Percentiles rank a stretch among this genome's conserved stretches.
These are phyloP conservation scores for Entomortierella chlamydospora DNA, from an alignment of 192 early-diverging fungal species.

Conservation along the genomic window DNA sequence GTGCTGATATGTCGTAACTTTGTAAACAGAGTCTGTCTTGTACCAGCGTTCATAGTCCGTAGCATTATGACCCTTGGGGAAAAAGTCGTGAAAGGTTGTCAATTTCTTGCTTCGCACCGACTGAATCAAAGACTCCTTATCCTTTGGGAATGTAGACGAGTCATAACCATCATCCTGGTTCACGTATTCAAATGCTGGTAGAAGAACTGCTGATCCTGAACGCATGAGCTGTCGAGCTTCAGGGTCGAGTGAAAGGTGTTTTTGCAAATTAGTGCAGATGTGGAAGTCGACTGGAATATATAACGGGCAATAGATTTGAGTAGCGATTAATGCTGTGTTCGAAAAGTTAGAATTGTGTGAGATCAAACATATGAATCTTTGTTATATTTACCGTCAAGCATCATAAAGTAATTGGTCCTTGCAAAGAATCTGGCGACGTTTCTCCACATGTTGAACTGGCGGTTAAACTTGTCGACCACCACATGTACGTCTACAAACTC, in stretches of 20 bases:
- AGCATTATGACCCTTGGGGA: slow-evolving; percentile 63
- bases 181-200: slow-evolving; percentile 69
- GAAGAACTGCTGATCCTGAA: slow-evolving; percentile 57
- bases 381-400: slow-evolving; percentile 61
- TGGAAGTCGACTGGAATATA: slow-evolving; percentile 60
- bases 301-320: not conserved
- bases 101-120: slow-evolving; percentile 56
- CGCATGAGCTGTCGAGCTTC: slow-evolving; percentile 52
- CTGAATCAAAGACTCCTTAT: slow-evolving; percentile 55
- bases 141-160: slow-evolving; percentile 61
- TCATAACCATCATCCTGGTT: slow-evolving; percentile 61
- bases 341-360: too few species aligned
- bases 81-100: slow-evolving; percentile 63
- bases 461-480: slow-evolving; percentile 67
- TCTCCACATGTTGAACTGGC: slow-evolving; percentile 75
- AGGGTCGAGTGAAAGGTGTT: slow-evolving; percentile 47
- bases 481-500: slow-evolving; percentile 68
- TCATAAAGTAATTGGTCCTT: slow-evolving; percentile 67
- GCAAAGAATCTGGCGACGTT: slow-evolving; percentile 74
- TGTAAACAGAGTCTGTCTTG: slow-evolving; percentile 57
- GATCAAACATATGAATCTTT: too few species aligned
- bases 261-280: slow-evolving; percentile 64
- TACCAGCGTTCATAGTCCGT: slow-evolving; percentile 66
- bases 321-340: not conserved
- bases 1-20: slow-evolving; percentile 64